A percentile compares a stretch with the other conserved stretches of the same genome.
Evolutionary conservation across 2,329 filamentous ascomycete genomes (phyloP).

Genomic region (Rhynchosporium graminicola): DNA sequence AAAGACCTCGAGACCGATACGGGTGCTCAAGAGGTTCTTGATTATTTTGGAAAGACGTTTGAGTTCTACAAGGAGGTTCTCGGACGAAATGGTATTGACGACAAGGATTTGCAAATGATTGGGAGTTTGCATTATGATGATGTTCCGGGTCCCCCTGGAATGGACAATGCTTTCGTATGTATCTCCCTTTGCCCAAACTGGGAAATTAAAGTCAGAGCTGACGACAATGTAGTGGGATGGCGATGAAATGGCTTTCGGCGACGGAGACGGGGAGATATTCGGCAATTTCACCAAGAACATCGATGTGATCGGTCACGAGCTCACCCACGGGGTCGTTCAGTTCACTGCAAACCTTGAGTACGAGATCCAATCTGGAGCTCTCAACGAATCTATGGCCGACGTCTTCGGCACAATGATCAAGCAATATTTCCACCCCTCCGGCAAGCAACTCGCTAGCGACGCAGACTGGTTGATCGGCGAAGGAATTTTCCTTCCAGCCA

Average conservation of each 20-base stretch:
- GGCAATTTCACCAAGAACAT: constrained; percentile 53
- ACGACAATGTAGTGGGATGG: constrained; percentile 46
- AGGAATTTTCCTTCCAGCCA: constrained; percentile 51
- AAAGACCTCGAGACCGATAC: neutral
- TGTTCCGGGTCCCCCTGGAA: constrained; percentile 49
- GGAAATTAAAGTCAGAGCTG: neutral
- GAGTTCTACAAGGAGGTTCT: constrained; percentile 53
- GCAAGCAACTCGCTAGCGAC: constrained; percentile 40
- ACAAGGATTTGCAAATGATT: constrained; percentile 50
- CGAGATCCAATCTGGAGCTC: constrained; percentile 52
- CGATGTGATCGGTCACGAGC: constrained; percentile 59
- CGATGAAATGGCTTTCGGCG: constrained; percentile 57
- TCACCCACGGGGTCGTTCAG: constrained; percentile 57
- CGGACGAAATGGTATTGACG: constrained; percentile 54
- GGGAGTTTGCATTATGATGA: constrained; percentile 55
- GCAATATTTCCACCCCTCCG: constrained; percentile 51
- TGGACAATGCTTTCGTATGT: constrained; percentile 48
- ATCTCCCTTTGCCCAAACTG: neutral
- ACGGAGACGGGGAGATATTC: constrained; percentile 51
- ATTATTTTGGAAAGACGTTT: constrained; percentile 52
- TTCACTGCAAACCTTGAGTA: constrained; percentile 53
- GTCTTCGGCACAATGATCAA: constrained; percentile 60
- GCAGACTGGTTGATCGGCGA: constrained; percentile 59
- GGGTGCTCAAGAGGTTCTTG: constrained; percentile 50
- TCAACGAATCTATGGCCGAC: constrained; percentile 59